Base-by-base conservation (phyloP, 2,329 filamentous ascomycete species). In the Calonectria fujianensis region DNA sequence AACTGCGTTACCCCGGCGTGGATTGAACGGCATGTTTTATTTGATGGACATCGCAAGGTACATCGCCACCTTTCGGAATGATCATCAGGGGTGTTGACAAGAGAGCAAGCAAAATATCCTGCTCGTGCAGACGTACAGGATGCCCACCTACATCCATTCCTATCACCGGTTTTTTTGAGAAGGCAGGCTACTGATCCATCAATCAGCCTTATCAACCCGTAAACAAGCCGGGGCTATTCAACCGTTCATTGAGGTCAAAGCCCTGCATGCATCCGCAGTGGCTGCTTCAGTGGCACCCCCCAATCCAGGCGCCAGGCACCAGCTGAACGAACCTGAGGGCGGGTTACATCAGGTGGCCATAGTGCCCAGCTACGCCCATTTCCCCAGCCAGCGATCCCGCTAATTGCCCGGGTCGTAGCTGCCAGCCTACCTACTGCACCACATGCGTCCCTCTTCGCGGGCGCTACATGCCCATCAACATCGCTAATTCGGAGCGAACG, bases 341-440 rank as follows among this genome's bases (percentile, higher is more conserved):
- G 39, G 41, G 48, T 50, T 69, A 35, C 71, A 65, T 65, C 35
- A 48, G 63, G 63, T 45, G 41, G 48, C 41, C 66, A 35, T 67
- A 73, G 70, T 39, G 52, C 64, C 64, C 50, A 65, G 64, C 35
- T 54, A 54, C 31, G 39, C 45, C 48, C 31, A 51, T 61, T 61
- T 45, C 66, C 71, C 71, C 59, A 59, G 66, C 32, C 27, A 41
- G 66, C 59, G 57, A 73, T 73, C 48, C 70, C 71, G 65, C 71
- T 69, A 73, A 65, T 54, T 41, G 54, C 27, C 70, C 41, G 37
- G 52, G 35, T 37, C 18, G n/a, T 16, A 39, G 24, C 70, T 59
- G 63, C 52, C 45, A 65, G 51, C 16, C 51, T 54, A 41, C 57
- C 57, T 41, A 13, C 57, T 41, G 57, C 57, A 65, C 61, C 61